phyloP scores from a whole-genome alignment of 352 stramenopile genomes.

The Pythium biforme region DNA sequence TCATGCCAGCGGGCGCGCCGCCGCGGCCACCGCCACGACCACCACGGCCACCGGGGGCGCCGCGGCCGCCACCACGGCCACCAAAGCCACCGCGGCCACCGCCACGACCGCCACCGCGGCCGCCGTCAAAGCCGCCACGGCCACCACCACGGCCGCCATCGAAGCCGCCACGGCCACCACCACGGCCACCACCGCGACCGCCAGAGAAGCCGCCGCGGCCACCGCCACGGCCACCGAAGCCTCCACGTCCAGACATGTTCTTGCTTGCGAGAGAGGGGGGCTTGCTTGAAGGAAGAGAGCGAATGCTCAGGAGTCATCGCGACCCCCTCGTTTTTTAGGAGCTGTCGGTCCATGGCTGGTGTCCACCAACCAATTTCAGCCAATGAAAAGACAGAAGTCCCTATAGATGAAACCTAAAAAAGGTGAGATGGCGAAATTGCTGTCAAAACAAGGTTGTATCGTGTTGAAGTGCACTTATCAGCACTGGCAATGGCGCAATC shows the following conservation, averaged over 20 bases:
- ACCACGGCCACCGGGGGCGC: conserved; percentile 44
- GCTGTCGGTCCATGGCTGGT: conserved; percentile 2
- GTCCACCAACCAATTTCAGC: conserved; percentile 29
- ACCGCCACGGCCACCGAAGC: conserved; percentile 48
- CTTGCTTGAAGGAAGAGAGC: background rate
- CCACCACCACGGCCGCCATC: conserved; percentile 43
- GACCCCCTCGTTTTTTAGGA: background rate
- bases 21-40: conserved; percentile 66
- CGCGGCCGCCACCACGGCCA: conserved; percentile 42
- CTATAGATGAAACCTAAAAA: conserved; percentile 10
- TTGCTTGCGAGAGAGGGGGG: conserved; percentile 5
- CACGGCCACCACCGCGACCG: conserved; percentile 49
- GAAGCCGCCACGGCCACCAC: conserved; percentile 18
- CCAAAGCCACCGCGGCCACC: conserved; percentile 43
- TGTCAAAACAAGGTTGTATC: conserved; percentile 24
- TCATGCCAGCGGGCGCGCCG: conserved; percentile 89
- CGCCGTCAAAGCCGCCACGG: conserved; percentile 42
- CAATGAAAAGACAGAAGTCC: conserved; percentile 23
- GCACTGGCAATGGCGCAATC: background rate
- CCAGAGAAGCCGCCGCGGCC: conserved; percentile 41
- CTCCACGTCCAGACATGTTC: conserved; percentile 57
- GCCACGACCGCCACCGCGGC: conserved; percentile 41
- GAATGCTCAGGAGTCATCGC: too few relatives aligned
- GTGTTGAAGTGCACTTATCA: conserved; percentile 23
- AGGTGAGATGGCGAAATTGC: conserved; percentile 3